Percentiles rank a stretch among this genome's conserved stretches.
Conservation (phyloP, 441 rosid genomes). For the Jatropha multifida region DNA sequence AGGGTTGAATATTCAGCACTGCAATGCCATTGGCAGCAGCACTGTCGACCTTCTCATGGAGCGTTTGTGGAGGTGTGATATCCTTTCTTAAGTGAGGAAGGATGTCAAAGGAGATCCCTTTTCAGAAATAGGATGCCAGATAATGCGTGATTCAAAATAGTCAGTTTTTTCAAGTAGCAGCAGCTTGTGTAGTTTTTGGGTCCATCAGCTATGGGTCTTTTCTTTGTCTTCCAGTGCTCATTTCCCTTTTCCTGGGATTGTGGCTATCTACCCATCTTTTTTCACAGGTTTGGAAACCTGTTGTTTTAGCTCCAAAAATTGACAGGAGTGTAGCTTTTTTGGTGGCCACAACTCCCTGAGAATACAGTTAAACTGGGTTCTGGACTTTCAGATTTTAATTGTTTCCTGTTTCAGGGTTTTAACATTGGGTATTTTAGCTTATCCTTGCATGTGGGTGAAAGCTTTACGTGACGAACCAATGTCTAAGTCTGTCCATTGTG, state of each 20-base stretch:
- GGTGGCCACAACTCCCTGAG: conserved; percentile 46
- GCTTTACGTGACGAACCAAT: conserved; percentile 16
- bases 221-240: conserved; percentile 22
- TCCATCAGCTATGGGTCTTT: conserved; percentile 49
- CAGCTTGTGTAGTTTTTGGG: conserved; percentile 61
- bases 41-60: conserved; percentile 56
- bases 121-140: conserved; percentile 5
- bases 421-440: conserved; percentile 26
- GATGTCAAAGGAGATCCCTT: background rate
- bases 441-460: conserved; percentile 15
- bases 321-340: conserved; percentile 26
- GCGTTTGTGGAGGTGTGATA: conserved; percentile 78
- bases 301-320: conserved; percentile 33
- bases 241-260: conserved; percentile 41
- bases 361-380: conserved; percentile 41
- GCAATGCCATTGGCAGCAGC: conserved; percentile 57
- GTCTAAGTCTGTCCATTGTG: conserved; percentile 15
- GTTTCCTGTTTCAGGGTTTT: conserved; percentile 39
- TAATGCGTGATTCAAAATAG: conserved; percentile 12
- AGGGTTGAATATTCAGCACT: conserved; percentile 78
- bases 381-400: conserved; percentile 30
- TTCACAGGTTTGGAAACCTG: conserved; percentile 51
- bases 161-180: conserved; percentile 34
- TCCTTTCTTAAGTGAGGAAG: conserved; percentile 50
- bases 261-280: conserved; percentile 24